These are phyloP conservation scores for Mycena leptocephala DNA, from an alignment of 768 basidiomycete species.

Conservation along the genomic window DNA sequence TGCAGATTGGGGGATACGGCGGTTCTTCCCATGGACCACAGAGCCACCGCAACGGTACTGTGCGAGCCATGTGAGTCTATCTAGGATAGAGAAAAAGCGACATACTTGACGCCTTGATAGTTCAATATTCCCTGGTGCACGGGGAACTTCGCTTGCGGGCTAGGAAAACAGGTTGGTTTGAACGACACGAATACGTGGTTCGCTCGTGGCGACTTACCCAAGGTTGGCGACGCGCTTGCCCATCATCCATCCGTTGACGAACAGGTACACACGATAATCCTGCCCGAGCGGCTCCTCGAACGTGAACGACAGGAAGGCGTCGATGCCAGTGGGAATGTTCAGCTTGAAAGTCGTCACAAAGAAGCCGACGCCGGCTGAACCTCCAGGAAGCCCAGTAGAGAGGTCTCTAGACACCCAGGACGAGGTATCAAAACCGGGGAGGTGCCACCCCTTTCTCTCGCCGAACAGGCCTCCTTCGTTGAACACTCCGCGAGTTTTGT, in stretches of 20 bases:
- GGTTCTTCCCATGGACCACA: constrained; percentile 77
- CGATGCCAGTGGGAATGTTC: constrained; percentile 70
- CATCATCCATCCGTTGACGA: constrained; percentile 94
- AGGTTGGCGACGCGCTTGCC: constrained; percentile 84
- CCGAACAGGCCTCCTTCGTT: constrained; percentile 84
- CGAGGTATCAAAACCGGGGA: constrained; percentile 78
- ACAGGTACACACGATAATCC: constrained; percentile 81
- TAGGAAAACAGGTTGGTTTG: constrained; percentile 42
- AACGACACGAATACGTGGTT: background rate
- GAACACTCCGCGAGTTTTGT: constrained; percentile 78
- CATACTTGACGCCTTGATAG: constrained; percentile 81
- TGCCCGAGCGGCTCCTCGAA: constrained; percentile 75
- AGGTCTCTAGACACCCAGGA: constrained; percentile 74
- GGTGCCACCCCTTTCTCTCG: constrained; percentile 84
- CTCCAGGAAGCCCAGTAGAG: constrained; percentile 70
- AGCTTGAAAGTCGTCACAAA: constrained; percentile 84
- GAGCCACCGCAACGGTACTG: constrained; percentile 74
- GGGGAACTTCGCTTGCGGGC: constrained; percentile 87
- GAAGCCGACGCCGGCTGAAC: constrained; percentile 82
- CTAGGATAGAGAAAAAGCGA: background rate
- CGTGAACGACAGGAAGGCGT: constrained; percentile 80
- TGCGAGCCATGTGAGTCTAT: background rate
- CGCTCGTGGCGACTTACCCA: constrained; percentile 60
- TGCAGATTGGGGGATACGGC: constrained; percentile 67
- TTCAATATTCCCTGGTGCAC: constrained; percentile 88